These are phyloP conservation scores for Annulohypoxylon moriforme DNA, from an alignment of 495 filamentous ascomycete species.

Conservation along the genomic window DNA sequence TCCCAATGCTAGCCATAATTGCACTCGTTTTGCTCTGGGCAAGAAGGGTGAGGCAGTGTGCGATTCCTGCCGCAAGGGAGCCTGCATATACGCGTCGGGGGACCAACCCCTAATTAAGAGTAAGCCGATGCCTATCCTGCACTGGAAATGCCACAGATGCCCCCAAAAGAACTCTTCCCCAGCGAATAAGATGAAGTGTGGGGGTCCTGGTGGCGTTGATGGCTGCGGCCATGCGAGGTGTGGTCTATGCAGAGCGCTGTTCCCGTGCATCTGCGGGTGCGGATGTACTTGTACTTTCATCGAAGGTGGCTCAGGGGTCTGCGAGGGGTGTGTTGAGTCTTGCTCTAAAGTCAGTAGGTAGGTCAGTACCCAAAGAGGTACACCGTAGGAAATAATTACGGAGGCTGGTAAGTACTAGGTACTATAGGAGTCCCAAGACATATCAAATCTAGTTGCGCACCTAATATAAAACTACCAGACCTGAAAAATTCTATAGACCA, in stretches of 20 bases:
- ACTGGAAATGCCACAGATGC: conserved; percentile 32
- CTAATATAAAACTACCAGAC: no score
- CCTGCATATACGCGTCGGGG: background rate
- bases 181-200: conserved; percentile 14
- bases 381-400: no score
- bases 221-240: conserved; percentile 26
- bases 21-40: conserved; percentile 2
- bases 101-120: no score
- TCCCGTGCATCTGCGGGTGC: conserved; percentile 21
- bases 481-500: no score
- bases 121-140: background rate
- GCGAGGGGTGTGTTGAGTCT: conserved; percentile 18
- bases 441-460: no score
- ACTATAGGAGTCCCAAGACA: no score
- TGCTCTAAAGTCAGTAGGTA: background rate
- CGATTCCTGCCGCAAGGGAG: background rate
- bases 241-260: conserved; percentile 22
- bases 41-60: conserved; percentile 7
- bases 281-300: conserved; percentile 16
- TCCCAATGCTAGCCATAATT: conserved; percentile 1
- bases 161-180: background rate
- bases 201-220: background rate
- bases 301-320: conserved; percentile 1
- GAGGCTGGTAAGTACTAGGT: no score
- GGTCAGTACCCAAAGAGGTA: background rate